These are phyloP conservation scores for Metschnikowia colocasiae DNA, from an alignment of 805 yeast genomes.

Conservation along the genomic window DNA sequence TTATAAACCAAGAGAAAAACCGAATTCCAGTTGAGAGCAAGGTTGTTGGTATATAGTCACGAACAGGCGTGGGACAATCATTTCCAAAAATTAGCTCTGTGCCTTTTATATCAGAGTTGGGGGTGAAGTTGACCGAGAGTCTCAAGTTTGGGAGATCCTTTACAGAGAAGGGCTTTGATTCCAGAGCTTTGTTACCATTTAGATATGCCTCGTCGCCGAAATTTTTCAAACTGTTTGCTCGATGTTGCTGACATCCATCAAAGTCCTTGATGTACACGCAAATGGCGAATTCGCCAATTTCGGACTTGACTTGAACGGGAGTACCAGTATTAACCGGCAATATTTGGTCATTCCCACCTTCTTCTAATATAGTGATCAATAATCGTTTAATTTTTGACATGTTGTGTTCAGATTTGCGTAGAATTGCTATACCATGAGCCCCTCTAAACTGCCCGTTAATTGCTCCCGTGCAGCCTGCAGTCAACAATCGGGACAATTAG, in stretches of 20 bases:
- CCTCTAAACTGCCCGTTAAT: background rate
- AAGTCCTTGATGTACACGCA: constrained; percentile 45
- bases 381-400: constrained; percentile 25
- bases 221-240: constrained; percentile 30
- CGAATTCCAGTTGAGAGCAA: constrained; percentile 46
- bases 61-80: constrained; percentile 58
- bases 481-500: background rate
- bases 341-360: constrained; percentile 22
- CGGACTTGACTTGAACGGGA: constrained; percentile 36
- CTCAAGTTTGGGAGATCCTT: constrained; percentile 27
- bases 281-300: constrained; percentile 37
- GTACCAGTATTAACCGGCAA: constrained; percentile 45
- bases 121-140: constrained; percentile 38
- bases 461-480: constrained; percentile 1
- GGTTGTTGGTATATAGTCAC: constrained; percentile 54
- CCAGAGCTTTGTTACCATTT: constrained; percentile 17
- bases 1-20: constrained; percentile 54
- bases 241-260: constrained; percentile 40
- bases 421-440: background rate
- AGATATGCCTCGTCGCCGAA: constrained; percentile 25
- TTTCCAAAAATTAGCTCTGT: constrained; percentile 63
- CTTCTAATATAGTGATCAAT: constrained; percentile 29
- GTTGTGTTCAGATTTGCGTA: background rate
- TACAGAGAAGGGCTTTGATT: background rate
- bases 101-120: constrained; percentile 44